Evolutionary conservation across 192 early-diverging fungal species (phyloP).

Genomic region (Coemansia sp.): DNA sequence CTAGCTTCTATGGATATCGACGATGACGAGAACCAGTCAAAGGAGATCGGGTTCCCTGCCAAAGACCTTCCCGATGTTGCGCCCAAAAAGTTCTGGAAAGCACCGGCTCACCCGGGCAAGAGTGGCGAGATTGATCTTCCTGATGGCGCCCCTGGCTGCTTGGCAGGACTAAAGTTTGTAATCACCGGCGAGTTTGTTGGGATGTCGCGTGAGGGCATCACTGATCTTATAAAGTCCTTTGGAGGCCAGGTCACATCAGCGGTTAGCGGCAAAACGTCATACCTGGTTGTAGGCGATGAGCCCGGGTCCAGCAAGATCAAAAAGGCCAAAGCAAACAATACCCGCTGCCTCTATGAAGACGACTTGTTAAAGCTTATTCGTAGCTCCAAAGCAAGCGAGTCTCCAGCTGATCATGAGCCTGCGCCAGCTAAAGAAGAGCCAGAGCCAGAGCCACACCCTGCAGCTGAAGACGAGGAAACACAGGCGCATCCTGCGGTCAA

Average conservation of each 20-base stretch:
- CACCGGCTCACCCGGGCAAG: constrained; percentile 24
- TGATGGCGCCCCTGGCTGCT: constrained; percentile 69
- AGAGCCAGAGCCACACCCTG: background rate
- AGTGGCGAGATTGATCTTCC: constrained; percentile 70
- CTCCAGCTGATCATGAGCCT: background rate
- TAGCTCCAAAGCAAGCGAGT: constrained; percentile 28
- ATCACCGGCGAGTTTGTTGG: constrained; percentile 85
- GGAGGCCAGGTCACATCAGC: constrained; percentile 76
- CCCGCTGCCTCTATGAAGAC: constrained; percentile 79
- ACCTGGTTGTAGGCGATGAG: constrained; percentile 82
- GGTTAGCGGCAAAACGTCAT: constrained; percentile 80
- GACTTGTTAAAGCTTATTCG: constrained; percentile 77
- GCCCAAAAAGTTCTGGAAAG: constrained; percentile 26
- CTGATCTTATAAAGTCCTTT: constrained; percentile 83
- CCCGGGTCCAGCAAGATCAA: constrained; percentile 80
- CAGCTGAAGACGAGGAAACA: background rate
- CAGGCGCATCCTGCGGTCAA: background rate
- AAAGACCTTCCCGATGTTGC: constrained; percentile 33
- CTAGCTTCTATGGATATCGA: constrained; percentile 16
- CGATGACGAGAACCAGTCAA: constrained; percentile 1
- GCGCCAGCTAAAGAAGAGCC: constrained; percentile 3
- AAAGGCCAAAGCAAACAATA: constrained; percentile 68
- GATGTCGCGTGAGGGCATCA: constrained; percentile 70
- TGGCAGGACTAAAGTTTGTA: constrained; percentile 78
- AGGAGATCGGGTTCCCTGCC: constrained; percentile 31